These are phyloP conservation scores for Aspergillus mulundensis DNA, from an alignment of 495 filamentous ascomycete species.

Conservation along the genomic window DNA sequence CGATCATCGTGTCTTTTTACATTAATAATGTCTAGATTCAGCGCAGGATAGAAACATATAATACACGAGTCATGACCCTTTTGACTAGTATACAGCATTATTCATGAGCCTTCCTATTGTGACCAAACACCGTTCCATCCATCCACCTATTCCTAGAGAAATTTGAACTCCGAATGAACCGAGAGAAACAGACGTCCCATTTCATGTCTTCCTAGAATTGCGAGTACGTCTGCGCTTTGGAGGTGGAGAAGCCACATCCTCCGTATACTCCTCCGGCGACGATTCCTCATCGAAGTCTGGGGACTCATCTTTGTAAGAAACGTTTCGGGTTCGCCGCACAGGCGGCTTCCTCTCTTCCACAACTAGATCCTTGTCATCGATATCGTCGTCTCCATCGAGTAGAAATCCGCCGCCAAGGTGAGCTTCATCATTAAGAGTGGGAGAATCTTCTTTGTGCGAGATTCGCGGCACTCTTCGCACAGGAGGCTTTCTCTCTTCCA, in stretches of 20 bases:
- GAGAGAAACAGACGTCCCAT: not conserved
- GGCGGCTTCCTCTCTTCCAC: constrained; percentile 9
- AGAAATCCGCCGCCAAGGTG: not conserved
- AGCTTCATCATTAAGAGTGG: constrained; percentile 3
- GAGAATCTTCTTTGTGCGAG: not conserved
- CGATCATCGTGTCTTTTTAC: no score
- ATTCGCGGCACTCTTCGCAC: not conserved
- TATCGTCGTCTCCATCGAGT: not conserved
- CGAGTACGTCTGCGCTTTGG: constrained; percentile 26
- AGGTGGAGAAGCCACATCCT: constrained; percentile 9
- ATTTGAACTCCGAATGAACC: not conserved
- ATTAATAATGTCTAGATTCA: not conserved
- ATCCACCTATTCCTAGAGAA: no score
- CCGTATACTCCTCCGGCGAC: not conserved
- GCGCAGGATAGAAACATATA: not conserved
- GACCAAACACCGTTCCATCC: no score
- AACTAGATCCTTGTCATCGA: constrained; percentile 2
- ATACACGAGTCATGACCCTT: not conserved
- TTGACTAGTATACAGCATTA: no score
- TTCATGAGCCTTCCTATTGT: no score
- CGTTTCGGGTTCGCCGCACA: not conserved
- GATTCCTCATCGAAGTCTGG: not conserved
- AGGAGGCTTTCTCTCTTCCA: constrained; percentile 12
- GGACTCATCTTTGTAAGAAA: not conserved
- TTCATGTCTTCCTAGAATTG: constrained; percentile 1